These are phyloP conservation scores for Penicillium paxilli DNA, from an alignment of 495 filamentous ascomycete genomes.

Conservation along the genomic window DNA sequence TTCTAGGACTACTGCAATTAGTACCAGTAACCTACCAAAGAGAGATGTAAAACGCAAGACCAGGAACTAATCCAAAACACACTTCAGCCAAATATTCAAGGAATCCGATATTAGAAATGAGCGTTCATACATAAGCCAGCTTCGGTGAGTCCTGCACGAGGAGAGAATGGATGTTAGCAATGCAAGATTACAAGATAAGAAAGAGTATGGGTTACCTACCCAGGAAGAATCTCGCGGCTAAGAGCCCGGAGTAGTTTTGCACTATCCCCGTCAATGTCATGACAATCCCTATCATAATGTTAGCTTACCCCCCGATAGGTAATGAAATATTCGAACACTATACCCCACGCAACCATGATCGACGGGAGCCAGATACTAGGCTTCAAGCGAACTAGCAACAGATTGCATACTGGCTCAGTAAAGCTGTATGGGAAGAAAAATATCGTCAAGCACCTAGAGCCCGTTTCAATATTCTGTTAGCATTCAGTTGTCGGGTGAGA, in stretches of 20 bases:
- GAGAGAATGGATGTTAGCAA: too few relatives aligned
- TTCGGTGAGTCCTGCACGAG: constrained; percentile 5
- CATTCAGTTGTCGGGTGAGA: not conserved
- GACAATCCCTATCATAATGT: constrained; percentile 21
- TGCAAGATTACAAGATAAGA: too few relatives aligned
- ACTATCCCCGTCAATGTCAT: constrained; percentile 70
- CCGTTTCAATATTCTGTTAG: not conserved
- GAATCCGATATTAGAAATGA: not conserved
- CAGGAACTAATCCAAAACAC: constrained; percentile 9
- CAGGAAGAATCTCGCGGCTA: constrained; percentile 73
- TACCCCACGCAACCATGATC: constrained; percentile 55
- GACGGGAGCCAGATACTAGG: constrained; percentile 56
- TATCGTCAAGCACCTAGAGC: constrained; percentile 47
- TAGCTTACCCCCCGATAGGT: too few relatives aligned
- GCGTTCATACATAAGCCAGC: constrained; percentile 6
- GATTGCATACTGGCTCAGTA: constrained; percentile 63
- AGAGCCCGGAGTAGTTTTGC: constrained; percentile 64
- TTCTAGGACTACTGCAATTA: not conserved
- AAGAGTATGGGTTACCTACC: too few relatives aligned
- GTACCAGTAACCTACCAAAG: constrained; percentile 3
- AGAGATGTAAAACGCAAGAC: constrained; percentile 11
- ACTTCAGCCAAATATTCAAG: not conserved
- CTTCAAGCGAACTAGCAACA: constrained; percentile 62
- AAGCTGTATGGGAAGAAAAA: constrained; percentile 66
- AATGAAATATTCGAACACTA: too few relatives aligned